Percentiles rank a stretch among this genome's conserved stretches.
These are phyloP conservation scores for Rhodocollybia butyracea DNA, from an alignment of 768 basidiomycete species.

Conservation along the genomic window DNA sequence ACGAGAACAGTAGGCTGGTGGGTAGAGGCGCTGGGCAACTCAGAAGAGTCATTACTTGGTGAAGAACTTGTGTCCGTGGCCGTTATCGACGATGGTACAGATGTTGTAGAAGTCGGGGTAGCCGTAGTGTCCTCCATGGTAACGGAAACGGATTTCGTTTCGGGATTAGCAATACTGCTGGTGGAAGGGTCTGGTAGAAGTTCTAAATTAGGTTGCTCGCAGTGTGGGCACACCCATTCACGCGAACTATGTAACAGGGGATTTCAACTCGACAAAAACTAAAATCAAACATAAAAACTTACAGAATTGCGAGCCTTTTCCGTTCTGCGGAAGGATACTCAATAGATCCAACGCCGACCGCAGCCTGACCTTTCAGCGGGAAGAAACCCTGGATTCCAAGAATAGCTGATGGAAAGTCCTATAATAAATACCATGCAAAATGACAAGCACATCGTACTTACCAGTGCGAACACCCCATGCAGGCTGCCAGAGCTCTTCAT, in stretches of 20 bases:
- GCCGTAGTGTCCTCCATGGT: not conserved
- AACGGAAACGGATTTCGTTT: not conserved
- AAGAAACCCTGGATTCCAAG: conserved; percentile 89
- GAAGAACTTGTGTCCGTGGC: not conserved
- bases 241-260: conserved; percentile 54
- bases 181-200: conserved; percentile 65
- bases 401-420: conserved; percentile 57
- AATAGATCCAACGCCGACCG: conserved; percentile 83
- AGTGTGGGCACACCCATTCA: conserved; percentile 77
- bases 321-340: conserved; percentile 75
- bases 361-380: conserved; percentile 82
- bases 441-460: conserved; percentile 26
- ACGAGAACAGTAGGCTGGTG: conserved; percentile 20
- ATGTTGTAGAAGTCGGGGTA: not conserved
- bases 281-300: conserved; percentile 25
- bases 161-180: not conserved
- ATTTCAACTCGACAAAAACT: conserved; percentile 10
- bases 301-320: conserved; percentile 75
- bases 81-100: not conserved
- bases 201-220: conserved; percentile 62
- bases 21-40: conserved; percentile 15
- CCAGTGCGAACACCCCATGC: conserved; percentile 98
- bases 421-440: not conserved
- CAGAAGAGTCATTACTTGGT: no score
- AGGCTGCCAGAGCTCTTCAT: conserved; percentile 97